phyloP scores from a whole-genome alignment of 768 basidiomycete genomes.

The Leccinellum luteum region DNA sequence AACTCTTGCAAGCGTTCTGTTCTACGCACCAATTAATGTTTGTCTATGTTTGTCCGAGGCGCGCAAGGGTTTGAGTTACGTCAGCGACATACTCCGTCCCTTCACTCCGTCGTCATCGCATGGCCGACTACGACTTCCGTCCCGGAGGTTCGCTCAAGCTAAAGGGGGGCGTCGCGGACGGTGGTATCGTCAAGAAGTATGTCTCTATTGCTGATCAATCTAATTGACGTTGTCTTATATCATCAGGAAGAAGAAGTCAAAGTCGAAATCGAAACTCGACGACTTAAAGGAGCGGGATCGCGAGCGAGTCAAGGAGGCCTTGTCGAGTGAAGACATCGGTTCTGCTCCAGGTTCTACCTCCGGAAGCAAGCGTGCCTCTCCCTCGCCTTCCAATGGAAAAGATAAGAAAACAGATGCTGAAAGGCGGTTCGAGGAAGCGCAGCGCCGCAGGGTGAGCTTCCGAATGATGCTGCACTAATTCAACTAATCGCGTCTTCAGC shows the following conservation, averaged over 20 bases:
- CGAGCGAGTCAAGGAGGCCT: conserved; percentile 45
- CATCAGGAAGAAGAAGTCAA: conserved; percentile 78
- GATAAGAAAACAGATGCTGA: conserved; percentile 84
- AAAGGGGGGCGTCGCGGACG: conserved; percentile 78
- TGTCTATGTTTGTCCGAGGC: conserved; percentile 22
- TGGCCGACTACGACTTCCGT: conserved; percentile 84
- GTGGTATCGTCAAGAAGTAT: conserved; percentile 82
- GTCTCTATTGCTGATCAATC: conserved; percentile 19
- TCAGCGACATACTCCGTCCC: conserved; percentile 23
- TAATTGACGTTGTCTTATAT: conserved; percentile 7
- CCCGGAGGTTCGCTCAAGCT: conserved; percentile 88
- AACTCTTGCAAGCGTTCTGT: neutral
- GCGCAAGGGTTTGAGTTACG: conserved; percentile 24
- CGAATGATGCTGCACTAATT: neutral
- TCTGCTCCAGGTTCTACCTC: conserved; percentile 43
- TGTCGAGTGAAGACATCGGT: conserved; percentile 47
- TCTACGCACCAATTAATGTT: conserved; percentile 12
- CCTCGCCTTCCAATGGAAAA: conserved; percentile 46
- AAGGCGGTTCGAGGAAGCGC: conserved; percentile 84
- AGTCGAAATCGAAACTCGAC: conserved; percentile 61
- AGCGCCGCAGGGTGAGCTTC: conserved; percentile 67
- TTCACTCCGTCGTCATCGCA: conserved; percentile 31
- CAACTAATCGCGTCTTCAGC: conserved; percentile 41
- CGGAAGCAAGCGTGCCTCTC: conserved; percentile 60
- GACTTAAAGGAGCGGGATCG: conserved; percentile 43